Base-by-base conservation (phyloP, 495 filamentous ascomycete genomes). In the Aspergillus heteromorphus region DNA sequence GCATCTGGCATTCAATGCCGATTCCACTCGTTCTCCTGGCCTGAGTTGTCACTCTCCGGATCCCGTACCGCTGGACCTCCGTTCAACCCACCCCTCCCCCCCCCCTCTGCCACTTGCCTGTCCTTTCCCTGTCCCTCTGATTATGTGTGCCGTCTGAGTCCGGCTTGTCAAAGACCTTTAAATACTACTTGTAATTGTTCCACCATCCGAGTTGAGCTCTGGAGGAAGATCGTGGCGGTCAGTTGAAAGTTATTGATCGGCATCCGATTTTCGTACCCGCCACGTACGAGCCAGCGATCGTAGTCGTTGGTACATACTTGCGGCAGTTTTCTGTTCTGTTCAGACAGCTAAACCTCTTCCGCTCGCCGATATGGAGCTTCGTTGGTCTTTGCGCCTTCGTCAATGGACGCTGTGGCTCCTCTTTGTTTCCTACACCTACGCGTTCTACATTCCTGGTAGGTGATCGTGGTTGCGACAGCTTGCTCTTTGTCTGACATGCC, bases 391-490 rank as follows among this genome's bases (percentile, higher is more conserved):
- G 30, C 21, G 55, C 53, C 51, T 64, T 59, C 56, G 54, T 52
- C 55, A 45, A 47, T 72, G 68, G 69, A 57, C 60, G 13, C 40
- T 73, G 21, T 70, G 66, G 66, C 29, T 82, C 14, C 56, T 76
- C 47, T 63, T 71, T n/a, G 58, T 76, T 9, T 74, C 73, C 38
- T 73, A 56, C 54, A 59, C 70, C 19, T 73, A 81, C 50, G 86
- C 87, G 25, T 91, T 91, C 64, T 92, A 92, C 67, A 86, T 92
- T 58, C 88, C 88, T 55, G 87, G 87, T 89, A 77, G 66, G 78
- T 36, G 57, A 16, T 19, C 19, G 4, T 38, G 14, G 11, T 36
- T 43, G 27, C 49, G 23, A 49, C 56, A 20, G 14, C 14, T 9
- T 17, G 10, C 2, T 16, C 25, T 18, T 30, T 40, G 61, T 74